Percentiles rank a stretch among this genome's conserved stretches.
These are phyloP conservation scores for Mallotus repandus DNA, from an alignment of 441 rosid genomes.

Conservation along the genomic window DNA sequence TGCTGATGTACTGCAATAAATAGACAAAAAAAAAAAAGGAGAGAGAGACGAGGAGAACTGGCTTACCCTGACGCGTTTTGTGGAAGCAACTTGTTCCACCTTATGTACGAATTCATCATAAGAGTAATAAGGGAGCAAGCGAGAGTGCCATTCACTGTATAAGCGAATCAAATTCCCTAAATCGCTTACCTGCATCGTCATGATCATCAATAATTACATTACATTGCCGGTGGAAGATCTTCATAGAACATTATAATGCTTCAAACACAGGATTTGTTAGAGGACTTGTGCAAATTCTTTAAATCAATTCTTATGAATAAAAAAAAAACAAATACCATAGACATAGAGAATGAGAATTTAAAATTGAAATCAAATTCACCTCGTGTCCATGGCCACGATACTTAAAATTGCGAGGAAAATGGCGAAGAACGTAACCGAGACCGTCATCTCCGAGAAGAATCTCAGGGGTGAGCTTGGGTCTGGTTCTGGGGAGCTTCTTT, in stretches of 20 bases:
- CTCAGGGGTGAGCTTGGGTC: constrained; percentile 88
- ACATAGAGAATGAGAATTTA: background rate
- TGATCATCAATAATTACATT: background rate
- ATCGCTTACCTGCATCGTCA: constrained; percentile 54
- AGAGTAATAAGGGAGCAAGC: constrained; percentile 73
- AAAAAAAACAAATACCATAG: background rate
- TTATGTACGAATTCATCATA: constrained; percentile 83
- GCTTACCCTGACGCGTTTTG: constrained; percentile 79
- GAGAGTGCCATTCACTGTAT: constrained; percentile 87
- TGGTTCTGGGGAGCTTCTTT: constrained; percentile 53
- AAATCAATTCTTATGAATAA: too few species aligned
- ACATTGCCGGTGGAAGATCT: too few species aligned
- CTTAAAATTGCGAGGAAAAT: constrained; percentile 81
- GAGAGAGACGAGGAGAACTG: background rate
- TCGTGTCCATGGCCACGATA: constrained; percentile 77
- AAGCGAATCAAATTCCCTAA: constrained; percentile 73
- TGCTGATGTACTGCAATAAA: background rate
- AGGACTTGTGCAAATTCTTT: too few species aligned
- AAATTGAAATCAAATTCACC: constrained; percentile 35
- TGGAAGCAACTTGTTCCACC: constrained; percentile 74
- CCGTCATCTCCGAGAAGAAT: constrained; percentile 84
- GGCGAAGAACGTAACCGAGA: constrained; percentile 79
- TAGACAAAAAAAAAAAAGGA: background rate
- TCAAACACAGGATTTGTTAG: too few species aligned
- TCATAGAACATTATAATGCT: too few species aligned